Base-by-base conservation (phyloP, 1,284 basidiomycete genomes). In the Volvariella surrecta region DNA sequence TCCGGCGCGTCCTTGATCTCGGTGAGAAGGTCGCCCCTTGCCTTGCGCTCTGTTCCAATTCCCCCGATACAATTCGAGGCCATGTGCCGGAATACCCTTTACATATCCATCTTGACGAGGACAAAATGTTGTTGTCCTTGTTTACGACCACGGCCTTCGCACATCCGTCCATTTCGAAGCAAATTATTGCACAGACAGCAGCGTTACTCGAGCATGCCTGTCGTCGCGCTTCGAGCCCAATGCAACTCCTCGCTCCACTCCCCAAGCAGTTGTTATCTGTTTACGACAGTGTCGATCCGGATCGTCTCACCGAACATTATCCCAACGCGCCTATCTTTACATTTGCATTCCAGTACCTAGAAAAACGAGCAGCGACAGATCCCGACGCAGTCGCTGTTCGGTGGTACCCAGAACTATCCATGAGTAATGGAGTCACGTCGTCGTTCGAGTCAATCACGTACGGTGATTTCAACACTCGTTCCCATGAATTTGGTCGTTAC, bases 401-500 rank as follows among this genome's bases (percentile, higher is more conserved):
- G 10, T 72, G 68, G 68, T 66, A 66, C 50, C 55, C 62, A 15
- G 52, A 61, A 34, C 50, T 72, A 16, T 59, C 60, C 3, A 49
- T 52, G 11, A 52, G 55, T 19, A 50, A 28, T 43, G 24, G 11
- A 6, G 51, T 39, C 15, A 39, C 44, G 28, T 20, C 47, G 18
- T 16, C 42, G 20, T 54, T 44, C 34, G 56, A 61, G 35, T 53
- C 54, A 34, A 51, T 60, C 22, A 66, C 71, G 1, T 74, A 70
- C 48, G 42, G 42, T n/a, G 60, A 68, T 35, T 56, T 74, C 13
- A 55, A 71, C 42, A 48, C 42, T 8, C 54, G 52, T 37, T 61
- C 68, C 13, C 70, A 73, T 48, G 59, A 62, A 48, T 50, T 73
- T 2, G 71, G 68, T 8, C 65, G 58, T 4, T 74, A 72, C 64